Percentiles rank a stretch among this genome's conserved stretches.
Evolutionary conservation across 371 early-diverging fungal species (phyloP).

Genomic region (Capillidium heterosporum): DNA sequence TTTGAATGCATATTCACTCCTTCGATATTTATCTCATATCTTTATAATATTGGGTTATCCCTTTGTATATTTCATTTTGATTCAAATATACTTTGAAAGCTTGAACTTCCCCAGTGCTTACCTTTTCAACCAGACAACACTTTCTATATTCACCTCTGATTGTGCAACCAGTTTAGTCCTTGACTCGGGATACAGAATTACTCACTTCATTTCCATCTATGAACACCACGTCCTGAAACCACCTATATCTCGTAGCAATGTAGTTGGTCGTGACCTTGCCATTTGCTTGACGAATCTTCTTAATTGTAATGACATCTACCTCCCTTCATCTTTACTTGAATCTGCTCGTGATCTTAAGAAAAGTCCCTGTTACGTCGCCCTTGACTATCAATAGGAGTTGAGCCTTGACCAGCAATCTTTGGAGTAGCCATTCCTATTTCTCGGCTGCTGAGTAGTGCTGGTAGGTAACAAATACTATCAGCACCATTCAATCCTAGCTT

Average conservation of each 20-base stretch:
- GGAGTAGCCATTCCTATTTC: conserved; percentile 97
- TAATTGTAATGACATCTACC: conserved; percentile 97
- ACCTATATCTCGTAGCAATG: conserved; percentile 96
- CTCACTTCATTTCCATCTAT: no score
- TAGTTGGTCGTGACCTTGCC: conserved; percentile 93
- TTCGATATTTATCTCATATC: no score
- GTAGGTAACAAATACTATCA: conserved; percentile 97
- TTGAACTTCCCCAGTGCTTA: no score
- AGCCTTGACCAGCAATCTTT: conserved; percentile 81
- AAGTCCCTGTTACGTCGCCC: conserved; percentile 98
- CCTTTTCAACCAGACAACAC: no score
- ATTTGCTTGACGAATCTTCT: conserved; percentile 93
- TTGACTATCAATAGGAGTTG: conserved; percentile 98
- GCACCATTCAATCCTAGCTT: conserved; percentile 97
- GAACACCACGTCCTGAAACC: no score
- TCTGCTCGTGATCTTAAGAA: conserved; percentile 99
- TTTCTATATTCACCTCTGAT: no score
- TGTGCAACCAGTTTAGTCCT: no score
- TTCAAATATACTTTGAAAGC: no score
- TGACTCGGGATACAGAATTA: no score
- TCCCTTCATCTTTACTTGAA: conserved; percentile 99
- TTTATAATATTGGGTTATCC: no score
- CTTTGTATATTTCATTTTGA: no score
- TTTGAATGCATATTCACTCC: no score
- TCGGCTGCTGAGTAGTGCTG: conserved; percentile 98